These are phyloP conservation scores for Candida boidinii DNA, from an alignment of 805 yeast genomes.

Conservation along the genomic window DNA sequence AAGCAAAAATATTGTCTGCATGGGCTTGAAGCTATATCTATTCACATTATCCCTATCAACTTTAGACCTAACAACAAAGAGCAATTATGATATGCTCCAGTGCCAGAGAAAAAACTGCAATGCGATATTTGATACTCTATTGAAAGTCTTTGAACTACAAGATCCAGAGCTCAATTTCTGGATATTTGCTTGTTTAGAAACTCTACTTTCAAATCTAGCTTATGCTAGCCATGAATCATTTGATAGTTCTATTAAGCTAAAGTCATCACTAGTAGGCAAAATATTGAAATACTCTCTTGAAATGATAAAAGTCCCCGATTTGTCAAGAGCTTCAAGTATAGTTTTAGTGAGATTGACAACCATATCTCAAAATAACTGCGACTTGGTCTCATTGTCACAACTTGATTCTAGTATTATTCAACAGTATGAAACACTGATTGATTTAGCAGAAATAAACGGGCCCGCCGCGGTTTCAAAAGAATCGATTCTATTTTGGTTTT, in stretches of 20 bases:
- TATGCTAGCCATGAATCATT: not conserved
- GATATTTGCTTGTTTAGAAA: slow-evolving; percentile 7
- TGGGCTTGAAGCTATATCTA: slow-evolving; percentile 25
- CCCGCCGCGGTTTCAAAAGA: slow-evolving; percentile 41
- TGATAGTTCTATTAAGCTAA: slow-evolving; percentile 14
- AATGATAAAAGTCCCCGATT: slow-evolving; percentile 23
- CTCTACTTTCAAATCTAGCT: slow-evolving; percentile 3
- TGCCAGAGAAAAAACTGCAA: slow-evolving; percentile 1
- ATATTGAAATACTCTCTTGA: slow-evolving; percentile 28
- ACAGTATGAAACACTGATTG: slow-evolving; percentile 41
- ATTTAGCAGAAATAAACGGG: slow-evolving; percentile 52
- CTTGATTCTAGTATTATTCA: slow-evolving; percentile 34
- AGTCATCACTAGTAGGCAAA: too few species aligned
- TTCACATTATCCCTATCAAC: too few species aligned
- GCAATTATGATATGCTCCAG: too few species aligned
- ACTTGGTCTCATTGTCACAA: slow-evolving; percentile 2
- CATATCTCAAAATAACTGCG: not conserved
- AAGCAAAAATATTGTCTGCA: slow-evolving; percentile 8
- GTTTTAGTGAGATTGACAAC: slow-evolving; percentile 5
- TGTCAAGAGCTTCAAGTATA: slow-evolving; percentile 24
- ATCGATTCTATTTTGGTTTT: slow-evolving; percentile 47
- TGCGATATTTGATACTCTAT: slow-evolving; percentile 5
- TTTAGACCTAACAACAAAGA: too few species aligned
- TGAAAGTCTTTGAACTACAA: slow-evolving; percentile 13
- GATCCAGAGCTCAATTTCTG: slow-evolving; percentile 7